A percentile compares a stretch with the other conserved stretches of the same genome.
Conservation (phyloP, 306 rosid species). For the Gynostemma pentaphyllum region DNA sequence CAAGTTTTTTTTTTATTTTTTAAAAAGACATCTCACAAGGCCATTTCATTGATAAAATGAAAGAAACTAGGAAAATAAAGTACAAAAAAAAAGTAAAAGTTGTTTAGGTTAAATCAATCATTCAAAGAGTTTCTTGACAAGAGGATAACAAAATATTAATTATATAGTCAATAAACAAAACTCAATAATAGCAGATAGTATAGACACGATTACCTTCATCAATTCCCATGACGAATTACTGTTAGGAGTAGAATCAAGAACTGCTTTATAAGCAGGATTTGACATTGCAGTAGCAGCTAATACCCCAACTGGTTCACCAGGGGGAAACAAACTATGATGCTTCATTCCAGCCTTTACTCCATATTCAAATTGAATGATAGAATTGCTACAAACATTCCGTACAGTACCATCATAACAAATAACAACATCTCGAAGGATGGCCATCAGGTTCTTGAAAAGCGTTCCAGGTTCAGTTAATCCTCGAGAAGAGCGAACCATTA, state of each 20-base stretch:
- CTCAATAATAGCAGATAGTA: not conserved
- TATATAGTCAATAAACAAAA: not conserved
- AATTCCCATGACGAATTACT: conserved; percentile 95
- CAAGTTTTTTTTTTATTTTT: too few relatives aligned
- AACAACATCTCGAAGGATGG: conserved; percentile 84
- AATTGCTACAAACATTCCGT: conserved; percentile 75
- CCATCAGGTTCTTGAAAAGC: conserved; percentile 83
- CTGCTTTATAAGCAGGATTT: conserved; percentile 94
- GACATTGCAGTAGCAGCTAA: conserved; percentile 97
- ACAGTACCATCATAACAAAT: conserved; percentile 92
- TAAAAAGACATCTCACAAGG: too few relatives aligned
- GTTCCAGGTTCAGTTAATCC: conserved; percentile 97
- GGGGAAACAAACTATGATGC: conserved; percentile 44
- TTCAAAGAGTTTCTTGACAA: not conserved
- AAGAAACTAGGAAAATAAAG: too few relatives aligned
- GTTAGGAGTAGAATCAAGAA: conserved; percentile 81
- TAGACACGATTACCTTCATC: conserved; percentile 60
- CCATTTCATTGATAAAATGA: too few relatives aligned
- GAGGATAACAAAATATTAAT: not conserved
- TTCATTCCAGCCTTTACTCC: conserved; percentile 36
- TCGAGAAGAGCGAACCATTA: conserved; percentile 77
- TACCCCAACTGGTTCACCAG: conserved; percentile 98
- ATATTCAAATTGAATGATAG: conserved; percentile 73
- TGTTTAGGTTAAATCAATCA: not conserved
- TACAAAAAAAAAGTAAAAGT: too few relatives aligned